phyloP scores from a whole-genome alignment of 345 rosid species.

The Populus alba region DNA sequence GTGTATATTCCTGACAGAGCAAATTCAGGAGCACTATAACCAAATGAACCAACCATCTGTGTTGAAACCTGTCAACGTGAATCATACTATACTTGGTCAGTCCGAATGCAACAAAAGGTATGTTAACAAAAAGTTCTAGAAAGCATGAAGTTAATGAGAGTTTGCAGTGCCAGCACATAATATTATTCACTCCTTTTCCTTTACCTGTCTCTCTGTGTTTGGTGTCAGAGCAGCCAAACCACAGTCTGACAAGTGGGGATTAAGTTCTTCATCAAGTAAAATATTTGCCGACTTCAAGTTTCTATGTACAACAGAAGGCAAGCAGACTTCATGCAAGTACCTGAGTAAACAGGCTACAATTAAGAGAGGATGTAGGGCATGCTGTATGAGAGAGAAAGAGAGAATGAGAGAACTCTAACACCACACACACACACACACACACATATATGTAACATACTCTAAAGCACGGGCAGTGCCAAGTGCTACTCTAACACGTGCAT shows the following conservation, averaged over 20 bases:
- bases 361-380: constrained; percentile 14
- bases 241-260: constrained; percentile 90
- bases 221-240: constrained; percentile 96
- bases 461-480: constrained; percentile 95
- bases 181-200: background rate
- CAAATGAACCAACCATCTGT: constrained; percentile 94
- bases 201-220: constrained; percentile 91
- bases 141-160: background rate
- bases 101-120: background rate
- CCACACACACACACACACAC: background rate
- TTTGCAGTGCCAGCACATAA: background rate
- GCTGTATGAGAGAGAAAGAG: background rate
- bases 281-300: constrained; percentile 97
- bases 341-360: constrained; percentile 35
- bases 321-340: constrained; percentile 97
- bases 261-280: constrained; percentile 90
- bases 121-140: background rate
- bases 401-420: constrained; percentile 2
- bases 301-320: constrained; percentile 95
- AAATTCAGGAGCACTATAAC: constrained; percentile 98
- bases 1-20: constrained; percentile 93
- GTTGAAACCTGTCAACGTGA: constrained; percentile 66
- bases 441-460: constrained; percentile 62
- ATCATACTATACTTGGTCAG: background rate
- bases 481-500: constrained; percentile 96